phyloP scores from a whole-genome alignment of 2,329 filamentous ascomycete genomes.

The Teratosphaeria destructans region DNA sequence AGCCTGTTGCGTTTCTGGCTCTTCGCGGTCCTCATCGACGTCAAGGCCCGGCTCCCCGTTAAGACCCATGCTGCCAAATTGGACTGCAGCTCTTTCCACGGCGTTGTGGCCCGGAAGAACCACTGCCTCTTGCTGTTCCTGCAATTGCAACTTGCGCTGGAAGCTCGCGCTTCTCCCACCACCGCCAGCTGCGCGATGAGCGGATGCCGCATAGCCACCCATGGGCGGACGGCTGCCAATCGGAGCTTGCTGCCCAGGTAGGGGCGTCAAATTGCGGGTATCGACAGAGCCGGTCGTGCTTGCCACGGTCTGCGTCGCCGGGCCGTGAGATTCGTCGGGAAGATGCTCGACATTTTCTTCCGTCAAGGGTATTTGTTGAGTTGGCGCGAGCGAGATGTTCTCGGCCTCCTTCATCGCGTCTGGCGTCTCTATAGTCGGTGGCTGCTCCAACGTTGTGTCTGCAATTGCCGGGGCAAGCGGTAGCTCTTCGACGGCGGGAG shows the following conservation, averaged over 20 bases:
- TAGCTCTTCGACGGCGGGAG: neutral
- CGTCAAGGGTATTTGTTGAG: slow-evolving; percentile 76
- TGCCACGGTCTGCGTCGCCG: slow-evolving; percentile 69
- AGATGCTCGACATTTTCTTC: slow-evolving; percentile 88
- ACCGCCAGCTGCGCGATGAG: slow-evolving; percentile 62
- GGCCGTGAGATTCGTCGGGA: slow-evolving; percentile 67
- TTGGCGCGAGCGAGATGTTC: slow-evolving; percentile 46
- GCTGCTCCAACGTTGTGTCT: neutral
- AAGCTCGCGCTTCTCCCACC: slow-evolving; percentile 63
- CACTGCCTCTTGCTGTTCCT: slow-evolving; percentile 94
- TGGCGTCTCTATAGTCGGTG: neutral
- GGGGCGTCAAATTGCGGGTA: slow-evolving; percentile 57
- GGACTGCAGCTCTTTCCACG: slow-evolving; percentile 82
- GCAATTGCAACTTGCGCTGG: slow-evolving; percentile 72
- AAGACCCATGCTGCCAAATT: slow-evolving; percentile 91
- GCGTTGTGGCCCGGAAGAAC: slow-evolving; percentile 97
- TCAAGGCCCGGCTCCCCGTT: slow-evolving; percentile 67
- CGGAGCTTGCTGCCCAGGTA: slow-evolving; percentile 48
- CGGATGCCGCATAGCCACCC: slow-evolving; percentile 69
- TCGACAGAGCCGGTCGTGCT: slow-evolving; percentile 88
- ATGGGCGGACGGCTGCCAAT: slow-evolving; percentile 49
- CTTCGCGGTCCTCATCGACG: slow-evolving; percentile 88
- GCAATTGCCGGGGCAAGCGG: slow-evolving; percentile 9
- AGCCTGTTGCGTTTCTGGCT: slow-evolving; percentile 89
- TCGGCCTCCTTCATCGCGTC: slow-evolving; percentile 12